Evolutionary conservation across 2,329 filamentous ascomycete genomes (phyloP).

Genomic region (Aspergillus thermomutatus): DNA sequence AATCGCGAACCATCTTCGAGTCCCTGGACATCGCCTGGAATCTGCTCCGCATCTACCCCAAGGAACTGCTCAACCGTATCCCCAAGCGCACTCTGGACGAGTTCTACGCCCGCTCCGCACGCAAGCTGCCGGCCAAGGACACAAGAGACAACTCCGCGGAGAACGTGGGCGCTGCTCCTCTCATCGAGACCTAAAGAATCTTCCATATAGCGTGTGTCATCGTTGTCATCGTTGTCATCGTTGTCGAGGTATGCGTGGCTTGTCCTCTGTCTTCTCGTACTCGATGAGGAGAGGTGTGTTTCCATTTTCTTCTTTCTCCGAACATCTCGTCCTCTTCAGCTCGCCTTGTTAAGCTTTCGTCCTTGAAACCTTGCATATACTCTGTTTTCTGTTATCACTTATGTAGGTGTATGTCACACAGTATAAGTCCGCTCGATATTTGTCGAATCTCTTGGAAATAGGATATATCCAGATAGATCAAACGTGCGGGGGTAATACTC

Average conservation of each 20-base stretch:
- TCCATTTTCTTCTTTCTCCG: slow-evolving; percentile 7
- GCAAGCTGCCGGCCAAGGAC: slow-evolving; percentile 47
- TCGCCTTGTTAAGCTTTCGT: neutral
- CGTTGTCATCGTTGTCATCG: neutral
- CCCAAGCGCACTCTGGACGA: slow-evolving; percentile 78
- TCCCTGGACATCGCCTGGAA: slow-evolving; percentile 96
- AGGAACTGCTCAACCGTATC: slow-evolving; percentile 95
- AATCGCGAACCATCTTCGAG: slow-evolving; percentile 86
- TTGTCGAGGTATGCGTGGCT: slow-evolving; percentile 1
- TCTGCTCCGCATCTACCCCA: slow-evolving; percentile 93
- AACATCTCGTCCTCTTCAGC: slow-evolving; percentile 1
- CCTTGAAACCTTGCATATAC: slow-evolving; percentile 13
- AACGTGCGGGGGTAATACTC: neutral
- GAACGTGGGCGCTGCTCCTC: slow-evolving; percentile 24
- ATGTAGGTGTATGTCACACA: slow-evolving; percentile 14
- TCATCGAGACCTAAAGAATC: slow-evolving; percentile 39
- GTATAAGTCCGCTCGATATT: neutral
- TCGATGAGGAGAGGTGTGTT: neutral
- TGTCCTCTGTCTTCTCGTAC: slow-evolving; percentile 4
- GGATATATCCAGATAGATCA: neutral
- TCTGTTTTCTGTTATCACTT: slow-evolving; percentile 6
- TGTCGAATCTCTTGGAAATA: neutral
- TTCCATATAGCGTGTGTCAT: neutral
- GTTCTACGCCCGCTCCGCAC: slow-evolving; percentile 65
- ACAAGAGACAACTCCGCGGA: slow-evolving; percentile 43